Conservation (phyloP, 257 asterid genomes). For the Solanum tacnaense region DNA sequence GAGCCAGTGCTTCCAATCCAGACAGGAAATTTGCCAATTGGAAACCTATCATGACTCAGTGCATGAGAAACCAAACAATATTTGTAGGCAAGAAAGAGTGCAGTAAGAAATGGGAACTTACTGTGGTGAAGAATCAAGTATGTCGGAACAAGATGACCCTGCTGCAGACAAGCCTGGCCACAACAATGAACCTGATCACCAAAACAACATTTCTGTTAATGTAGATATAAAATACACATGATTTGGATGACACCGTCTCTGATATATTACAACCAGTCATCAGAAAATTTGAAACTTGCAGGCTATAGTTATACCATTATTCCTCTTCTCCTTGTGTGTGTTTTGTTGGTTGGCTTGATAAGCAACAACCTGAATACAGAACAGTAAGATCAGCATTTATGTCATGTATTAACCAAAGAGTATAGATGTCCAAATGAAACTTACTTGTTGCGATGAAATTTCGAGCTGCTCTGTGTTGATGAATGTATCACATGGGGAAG, state of each 20-base stretch:
- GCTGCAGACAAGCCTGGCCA: slow-evolving; percentile 20
- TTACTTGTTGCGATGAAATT: slow-evolving; percentile 8
- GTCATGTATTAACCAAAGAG: not conserved
- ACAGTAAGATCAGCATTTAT: not conserved
- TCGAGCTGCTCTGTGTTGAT: slow-evolving; percentile 5
- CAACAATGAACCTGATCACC: slow-evolving; percentile 27
- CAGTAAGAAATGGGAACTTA: slow-evolving; percentile 3
- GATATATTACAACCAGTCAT: not conserved
- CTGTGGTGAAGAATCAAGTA: slow-evolving; percentile 21
- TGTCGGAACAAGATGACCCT: slow-evolving; percentile 17
- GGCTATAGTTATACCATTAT: slow-evolving; percentile 19
- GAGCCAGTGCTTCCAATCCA: slow-evolving; percentile 20
- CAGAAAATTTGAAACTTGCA: not conserved
- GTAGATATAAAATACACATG: not conserved
- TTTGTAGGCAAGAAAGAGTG: not conserved
- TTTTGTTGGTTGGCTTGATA: slow-evolving; percentile 5
- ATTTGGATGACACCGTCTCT: not conserved
- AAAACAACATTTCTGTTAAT: not conserved
- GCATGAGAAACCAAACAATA: slow-evolving; percentile 5
- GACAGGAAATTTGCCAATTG: slow-evolving; percentile 21
- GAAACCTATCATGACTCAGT: slow-evolving; percentile 16
- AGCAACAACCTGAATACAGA: slow-evolving; percentile 7
- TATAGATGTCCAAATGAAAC: not conserved
- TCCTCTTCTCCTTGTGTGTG: slow-evolving; percentile 14
- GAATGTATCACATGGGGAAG: slow-evolving; percentile 10